Percentiles rank a stretch among this genome's conserved stretches.
phyloP scores from a whole-genome alignment of 257 asterid genomes.

The Echites panduratus region DNA sequence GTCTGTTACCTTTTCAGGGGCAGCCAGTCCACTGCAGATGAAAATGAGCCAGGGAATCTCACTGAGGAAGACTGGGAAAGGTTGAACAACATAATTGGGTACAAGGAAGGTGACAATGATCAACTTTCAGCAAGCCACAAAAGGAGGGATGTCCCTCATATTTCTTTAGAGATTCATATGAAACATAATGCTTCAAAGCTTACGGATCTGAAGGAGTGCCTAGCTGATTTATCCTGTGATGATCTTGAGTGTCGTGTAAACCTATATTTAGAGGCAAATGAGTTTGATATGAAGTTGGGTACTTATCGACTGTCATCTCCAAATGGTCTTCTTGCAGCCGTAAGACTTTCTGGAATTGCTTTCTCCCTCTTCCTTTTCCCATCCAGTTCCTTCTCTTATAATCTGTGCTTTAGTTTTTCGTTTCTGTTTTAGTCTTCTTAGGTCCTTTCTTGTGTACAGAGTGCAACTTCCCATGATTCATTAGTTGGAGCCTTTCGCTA shows the following conservation, averaged over 20 bases:
- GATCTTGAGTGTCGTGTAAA: constrained; percentile 73
- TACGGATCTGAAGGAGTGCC: constrained; percentile 55
- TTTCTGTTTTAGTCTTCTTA: constrained; percentile 5
- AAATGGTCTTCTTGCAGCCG: constrained; percentile 94
- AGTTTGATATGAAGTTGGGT: constrained; percentile 74
- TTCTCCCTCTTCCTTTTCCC: constrained; percentile 7
- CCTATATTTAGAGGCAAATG: constrained; percentile 70
- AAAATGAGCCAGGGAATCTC: constrained; percentile 62
- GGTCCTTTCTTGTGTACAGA: constrained; percentile 44
- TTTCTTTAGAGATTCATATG: constrained; percentile 82
- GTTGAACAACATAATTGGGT: constrained; percentile 81
- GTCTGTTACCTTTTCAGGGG: constrained; percentile 45
- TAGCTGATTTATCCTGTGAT: constrained; percentile 93
- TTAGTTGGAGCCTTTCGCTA: constrained; percentile 80
- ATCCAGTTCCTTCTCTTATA: neutral
- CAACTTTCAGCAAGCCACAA: constrained; percentile 35
- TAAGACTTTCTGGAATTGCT: constrained; percentile 17
- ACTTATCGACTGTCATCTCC: constrained; percentile 86
- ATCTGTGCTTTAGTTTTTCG: neutral
- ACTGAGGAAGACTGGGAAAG: constrained; percentile 94
- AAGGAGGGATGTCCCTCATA: constrained; percentile 49
- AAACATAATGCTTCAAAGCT: constrained; percentile 94
- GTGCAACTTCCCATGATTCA: constrained; percentile 76
- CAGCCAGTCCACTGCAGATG: constrained; percentile 59
- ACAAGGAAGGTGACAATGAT: constrained; percentile 69